Evolutionary conservation across 2,329 filamentous ascomycete genomes (phyloP).

Genomic region (Fusarium keratoplasticum): DNA sequence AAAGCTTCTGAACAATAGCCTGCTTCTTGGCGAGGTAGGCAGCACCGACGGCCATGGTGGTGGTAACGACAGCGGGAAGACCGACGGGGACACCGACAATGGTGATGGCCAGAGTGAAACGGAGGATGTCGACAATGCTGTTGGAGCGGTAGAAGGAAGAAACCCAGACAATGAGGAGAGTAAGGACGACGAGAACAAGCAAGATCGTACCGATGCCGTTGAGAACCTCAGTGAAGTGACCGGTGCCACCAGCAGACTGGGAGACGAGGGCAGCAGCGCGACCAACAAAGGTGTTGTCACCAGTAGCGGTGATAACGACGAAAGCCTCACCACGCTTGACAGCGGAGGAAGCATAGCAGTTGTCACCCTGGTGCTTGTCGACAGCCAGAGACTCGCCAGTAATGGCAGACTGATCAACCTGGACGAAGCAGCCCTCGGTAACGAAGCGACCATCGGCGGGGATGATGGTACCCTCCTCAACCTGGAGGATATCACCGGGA

Average conservation of each 20-base stretch:
- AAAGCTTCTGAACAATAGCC: slow-evolving; percentile 93
- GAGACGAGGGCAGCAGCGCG: slow-evolving; percentile 88
- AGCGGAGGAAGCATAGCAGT: slow-evolving; percentile 85
- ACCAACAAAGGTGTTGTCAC: slow-evolving; percentile 92
- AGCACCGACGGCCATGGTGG: slow-evolving; percentile 94
- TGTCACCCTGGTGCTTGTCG: slow-evolving; percentile 86
- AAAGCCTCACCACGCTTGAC: slow-evolving; percentile 93
- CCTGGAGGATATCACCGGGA: slow-evolving; percentile 88
- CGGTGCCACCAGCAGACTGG: slow-evolving; percentile 77
- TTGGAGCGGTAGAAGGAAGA: slow-evolving; percentile 91
- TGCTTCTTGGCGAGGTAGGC: slow-evolving; percentile 92
- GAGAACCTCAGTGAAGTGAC: slow-evolving; percentile 92
- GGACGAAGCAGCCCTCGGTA: slow-evolving; percentile 84
- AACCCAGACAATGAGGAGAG: slow-evolving; percentile 85
- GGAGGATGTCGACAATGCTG: slow-evolving; percentile 79
- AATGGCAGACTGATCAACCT: slow-evolving; percentile 92
- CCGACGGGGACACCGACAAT: slow-evolving; percentile 94
- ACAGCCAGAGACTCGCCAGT: slow-evolving; percentile 93
- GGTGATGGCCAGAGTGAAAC: slow-evolving; percentile 88
- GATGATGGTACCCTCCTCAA: slow-evolving; percentile 92
- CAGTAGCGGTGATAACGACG: slow-evolving; percentile 83
- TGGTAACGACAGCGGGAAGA: slow-evolving; percentile 92
- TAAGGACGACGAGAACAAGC: slow-evolving; percentile 82
- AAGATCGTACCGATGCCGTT: slow-evolving; percentile 82
- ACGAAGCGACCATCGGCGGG: slow-evolving; percentile 89